Base-by-base conservation (phyloP, 148 eudicot genomes). In the Cornus controversa region DNA sequence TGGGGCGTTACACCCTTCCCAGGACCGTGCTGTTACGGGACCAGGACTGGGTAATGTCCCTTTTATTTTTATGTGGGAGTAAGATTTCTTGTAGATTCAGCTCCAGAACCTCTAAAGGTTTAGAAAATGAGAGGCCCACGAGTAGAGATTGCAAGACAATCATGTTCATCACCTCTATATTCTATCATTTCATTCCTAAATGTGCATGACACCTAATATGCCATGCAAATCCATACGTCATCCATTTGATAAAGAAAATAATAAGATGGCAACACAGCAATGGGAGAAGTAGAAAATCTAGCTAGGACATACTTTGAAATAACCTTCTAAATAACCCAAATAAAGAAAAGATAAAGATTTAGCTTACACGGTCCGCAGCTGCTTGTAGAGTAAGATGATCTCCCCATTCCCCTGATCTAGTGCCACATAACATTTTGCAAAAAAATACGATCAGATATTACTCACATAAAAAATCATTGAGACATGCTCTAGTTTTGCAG, bases 311-410 rank as follows among this genome's bases (percentile, higher is more conserved):
- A 11, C 2, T 50, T 50, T 16, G 18, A 50, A 60, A n/a, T 22
- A 22, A 60, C 1, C 24, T 60, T n/a, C 24, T 1, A 18, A 60
- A 18, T 60, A 60, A 6, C 64, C 13, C 25, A 60, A 18, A 60
- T 20, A 60, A 22, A 60, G 64, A 60, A 60, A 54, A 18, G 3
- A 75, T 23, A 0, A 57, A 73, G 16, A 50, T 53, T 47, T 53
- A 28, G 85, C 90, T 88, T 86, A 91, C 96, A 64, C 85, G 81
- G 78, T 91, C 96, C 66, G 96, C 96, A 80, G 96, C 96, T 77
- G 93, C 96, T 85, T 91, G 96, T 67, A 91, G 82, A 71, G 96
- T 91, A 74, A 91, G 86, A 82, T 91, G 96, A 86, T 91, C 96
- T 76, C 96, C 96, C 96, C 96, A 91, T 73, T 90, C 96, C 66